Conservation (phyloP, 2,329 filamentous ascomycete genomes). For the Xylaria sp. region DNA sequence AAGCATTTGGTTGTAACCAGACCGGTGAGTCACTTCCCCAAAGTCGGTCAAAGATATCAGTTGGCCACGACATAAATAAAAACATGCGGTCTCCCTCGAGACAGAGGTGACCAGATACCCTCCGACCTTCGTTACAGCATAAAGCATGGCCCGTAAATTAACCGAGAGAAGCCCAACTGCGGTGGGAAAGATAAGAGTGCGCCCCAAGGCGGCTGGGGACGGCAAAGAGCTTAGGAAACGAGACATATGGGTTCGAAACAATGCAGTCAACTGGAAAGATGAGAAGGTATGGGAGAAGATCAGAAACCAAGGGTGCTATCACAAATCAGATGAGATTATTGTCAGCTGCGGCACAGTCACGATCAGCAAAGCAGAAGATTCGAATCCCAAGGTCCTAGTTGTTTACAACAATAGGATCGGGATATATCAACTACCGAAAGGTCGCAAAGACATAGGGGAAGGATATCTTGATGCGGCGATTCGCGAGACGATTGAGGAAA, state of each 20-base stretch:
- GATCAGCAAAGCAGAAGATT: slow-evolving; percentile 50
- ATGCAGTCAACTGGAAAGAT: slow-evolving; percentile 45
- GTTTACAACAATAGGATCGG: slow-evolving; percentile 57
- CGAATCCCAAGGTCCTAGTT: slow-evolving; percentile 53
- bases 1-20: slow-evolving; percentile 35
- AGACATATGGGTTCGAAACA: slow-evolving; percentile 42
- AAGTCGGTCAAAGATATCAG: slow-evolving; percentile 35
- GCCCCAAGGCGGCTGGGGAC: slow-evolving; percentile 37
- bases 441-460: slow-evolving; percentile 61
- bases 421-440: slow-evolving; percentile 61
- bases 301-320: slow-evolving; percentile 49
- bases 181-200: slow-evolving; percentile 35
- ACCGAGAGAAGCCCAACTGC: slow-evolving; percentile 36
- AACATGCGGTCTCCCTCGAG: slow-evolving; percentile 22
- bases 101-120: slow-evolving; percentile 12
- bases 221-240: slow-evolving; percentile 41
- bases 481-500: slow-evolving; percentile 62
- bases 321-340: slow-evolving; percentile 56
- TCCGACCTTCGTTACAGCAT: slow-evolving; percentile 5
- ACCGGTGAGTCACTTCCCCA: slow-evolving; percentile 36
- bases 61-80: slow-evolving; percentile 29
- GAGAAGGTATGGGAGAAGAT: slow-evolving; percentile 48
- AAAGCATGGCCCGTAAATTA: slow-evolving; percentile 41
- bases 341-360: slow-evolving; percentile 62
- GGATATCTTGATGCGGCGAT: slow-evolving; percentile 56